Conservation (phyloP, 805 yeast genomes). For the Wickerhamiella alocasiicola region DNA sequence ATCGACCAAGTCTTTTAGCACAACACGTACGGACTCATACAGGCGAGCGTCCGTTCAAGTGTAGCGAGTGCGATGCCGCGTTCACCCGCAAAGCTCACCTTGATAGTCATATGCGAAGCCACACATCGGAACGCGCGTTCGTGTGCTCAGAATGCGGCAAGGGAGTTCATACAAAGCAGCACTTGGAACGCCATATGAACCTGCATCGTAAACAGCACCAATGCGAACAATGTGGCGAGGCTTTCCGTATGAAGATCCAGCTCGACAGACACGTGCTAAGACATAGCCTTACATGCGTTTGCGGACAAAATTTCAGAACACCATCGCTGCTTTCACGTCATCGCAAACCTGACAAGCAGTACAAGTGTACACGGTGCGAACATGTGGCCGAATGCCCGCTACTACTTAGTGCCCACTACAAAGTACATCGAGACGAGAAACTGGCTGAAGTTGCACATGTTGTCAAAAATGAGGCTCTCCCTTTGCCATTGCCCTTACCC, state of each 20-base stretch:
- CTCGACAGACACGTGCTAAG: conserved; percentile 57
- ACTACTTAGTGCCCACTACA: background rate
- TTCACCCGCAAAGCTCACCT: conserved; percentile 74
- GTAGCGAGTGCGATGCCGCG: conserved; percentile 49
- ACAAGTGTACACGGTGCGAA: conserved; percentile 17
- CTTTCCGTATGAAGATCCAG: conserved; percentile 65
- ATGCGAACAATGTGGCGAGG: conserved; percentile 53
- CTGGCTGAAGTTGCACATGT: background rate
- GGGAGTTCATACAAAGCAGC: conserved; percentile 72
- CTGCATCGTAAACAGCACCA: conserved; percentile 60
- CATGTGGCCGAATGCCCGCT: conserved; percentile 44
- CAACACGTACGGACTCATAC: conserved; percentile 74
- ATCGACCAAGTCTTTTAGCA: conserved; percentile 68
- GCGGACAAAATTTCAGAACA: conserved; percentile 44
- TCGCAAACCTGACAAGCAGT: conserved; percentile 17
- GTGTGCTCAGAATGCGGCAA: conserved; percentile 66
- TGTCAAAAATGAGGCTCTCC: conserved; percentile 29
- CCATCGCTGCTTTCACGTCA: conserved; percentile 10
- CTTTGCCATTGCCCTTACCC: conserved; percentile 3
- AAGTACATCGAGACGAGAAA: conserved; percentile 1
- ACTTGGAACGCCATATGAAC: conserved; percentile 65
- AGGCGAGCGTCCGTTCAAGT: conserved; percentile 63
- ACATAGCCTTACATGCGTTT: conserved; percentile 27
- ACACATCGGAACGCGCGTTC: conserved; percentile 52
- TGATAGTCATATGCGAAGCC: conserved; percentile 58